Conservation (phyloP, 352 stramenopile species). For the Globisporangium nunn region DNA sequence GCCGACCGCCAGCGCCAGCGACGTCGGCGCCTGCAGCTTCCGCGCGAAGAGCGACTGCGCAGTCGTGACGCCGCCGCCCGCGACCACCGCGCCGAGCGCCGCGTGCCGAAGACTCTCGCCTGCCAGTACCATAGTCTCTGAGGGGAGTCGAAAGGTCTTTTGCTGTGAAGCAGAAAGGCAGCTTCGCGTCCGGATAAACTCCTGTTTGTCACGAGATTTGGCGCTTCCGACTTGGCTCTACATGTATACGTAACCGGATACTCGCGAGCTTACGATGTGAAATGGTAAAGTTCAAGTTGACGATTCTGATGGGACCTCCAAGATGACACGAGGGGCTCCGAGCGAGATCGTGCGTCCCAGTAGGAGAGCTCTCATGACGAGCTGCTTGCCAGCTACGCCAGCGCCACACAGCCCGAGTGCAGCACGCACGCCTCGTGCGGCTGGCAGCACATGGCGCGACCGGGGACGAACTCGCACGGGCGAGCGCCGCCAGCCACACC, state of each 20-base stretch:
- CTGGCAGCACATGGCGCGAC: slow-evolving; percentile 67
- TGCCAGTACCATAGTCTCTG: slow-evolving; percentile 10
- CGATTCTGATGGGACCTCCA: background rate
- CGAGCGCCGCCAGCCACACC: slow-evolving; percentile 26
- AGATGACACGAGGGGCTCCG: background rate
- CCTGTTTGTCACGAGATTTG: no score
- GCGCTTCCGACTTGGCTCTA: no score
- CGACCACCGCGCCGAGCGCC: slow-evolving; percentile 24
- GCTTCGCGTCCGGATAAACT: no score
- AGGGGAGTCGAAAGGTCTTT: background rate
- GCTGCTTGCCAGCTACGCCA: slow-evolving; percentile 17
- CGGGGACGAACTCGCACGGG: slow-evolving; percentile 56
- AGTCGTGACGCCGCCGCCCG: slow-evolving; percentile 22
- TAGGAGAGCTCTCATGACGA: no score
- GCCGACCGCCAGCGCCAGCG: slow-evolving; percentile 40
- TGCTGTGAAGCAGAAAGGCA: no score
- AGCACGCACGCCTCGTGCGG: slow-evolving; percentile 64
- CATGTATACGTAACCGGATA: no score
- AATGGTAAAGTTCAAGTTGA: no score
- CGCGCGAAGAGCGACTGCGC: slow-evolving; percentile 37
- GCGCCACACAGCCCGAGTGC: slow-evolving; percentile 33
- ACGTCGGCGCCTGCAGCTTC: slow-evolving; percentile 26
- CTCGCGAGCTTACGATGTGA: no score
- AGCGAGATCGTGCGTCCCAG: no score
- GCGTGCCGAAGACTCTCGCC: slow-evolving; percentile 32